Base-by-base conservation (phyloP, 257 asterid species). In the Apocynum venetum region DNA sequence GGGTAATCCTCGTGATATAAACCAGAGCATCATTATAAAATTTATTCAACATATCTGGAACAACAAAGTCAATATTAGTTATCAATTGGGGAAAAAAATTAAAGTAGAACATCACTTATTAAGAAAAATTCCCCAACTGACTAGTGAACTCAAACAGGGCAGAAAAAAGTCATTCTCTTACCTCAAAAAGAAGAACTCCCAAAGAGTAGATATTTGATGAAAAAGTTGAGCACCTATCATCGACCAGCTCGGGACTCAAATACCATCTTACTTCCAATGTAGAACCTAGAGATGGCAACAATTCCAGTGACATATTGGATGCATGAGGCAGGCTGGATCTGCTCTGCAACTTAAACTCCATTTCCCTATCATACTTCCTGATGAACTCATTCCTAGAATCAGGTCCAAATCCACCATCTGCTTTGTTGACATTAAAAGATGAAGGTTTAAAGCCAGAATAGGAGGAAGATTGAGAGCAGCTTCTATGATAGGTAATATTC, bases 171-270 rank as follows among this genome's bases (percentile, higher is more conserved):
- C 72, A 79, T 79, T 63, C 75, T 78, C 97, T 83, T 82, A 95
- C 99, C 98, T 96, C 99, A 84, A 96, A 93, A 71, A 96, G 87
- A 86, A 96, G 93, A 82, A 96, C 88, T 70, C 99, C 99, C 82
- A 96, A 85, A 81, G 89, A 85, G 76, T 93, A 96, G 76, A 93
- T 86, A 82, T 96, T 96, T 61, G 98, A 91, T 49, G 99, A 82
- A 85, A 89, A 82, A 20, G 94, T 82, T 84, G 86, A 85, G 60
- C 74, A 84, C 72, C 85, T 86, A 83, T 76, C 94, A 47, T 52
- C 79, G 59, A 83, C 79, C 84, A 85, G 88, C 89, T 93, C 97
- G 31, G 99, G 97, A 87, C 94, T 85, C 75, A 90, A 77, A 81
- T 93, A 96, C 99, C 99, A 95, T 77, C 88, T 91, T 83, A 82